Base-by-base conservation (phyloP, 805 yeast species). In the Debaryomyces maramus region DNA sequence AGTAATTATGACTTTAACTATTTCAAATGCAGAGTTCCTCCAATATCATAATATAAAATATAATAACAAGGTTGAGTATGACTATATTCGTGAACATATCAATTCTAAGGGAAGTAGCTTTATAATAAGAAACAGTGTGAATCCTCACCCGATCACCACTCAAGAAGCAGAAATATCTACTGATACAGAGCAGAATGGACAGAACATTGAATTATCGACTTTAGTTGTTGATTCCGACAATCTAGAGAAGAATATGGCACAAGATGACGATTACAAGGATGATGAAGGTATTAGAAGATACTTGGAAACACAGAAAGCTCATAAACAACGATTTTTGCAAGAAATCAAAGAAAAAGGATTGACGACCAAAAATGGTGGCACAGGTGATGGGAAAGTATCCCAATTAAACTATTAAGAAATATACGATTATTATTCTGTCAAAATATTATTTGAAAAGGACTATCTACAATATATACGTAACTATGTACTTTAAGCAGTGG, bases 311-410 rank as follows among this genome's bases (percentile, higher is more conserved):
- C 61, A 56, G 38, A 34, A 46, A 32, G 35, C 38, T 6, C 67
- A 63, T 33, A 45, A 36, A 33, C 40, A 32, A 13, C 47, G 50
- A 17, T 63, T 63, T 36, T 39, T 52, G 15, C 37, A 50, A 13
- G 67, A 63, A 36, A 52, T 62, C 15, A 32, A 43, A 18, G 36
- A 45, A 11, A 57, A 51, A 38, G 63, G 63, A 2, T 33, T 33
- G 11, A 20, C 16, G 11, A 13, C 16, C 19, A 23, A 19, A 21
- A 8, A 15, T n/a, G n/a, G 15, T 20, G 19, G 17, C 11, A 10
- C 15, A 18, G 19, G 16, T 26, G 32, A 32, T 10, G 28, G 13
- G 20, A 14, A 33, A 31, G 10, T 18, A 15, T 9, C 6, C 19
- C 8, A 39, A 22, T 26, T 39, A 38, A 43, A 43, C 37, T 41